Evolutionary conservation across 73 alveolate genomes (phyloP), one percentile per base, ranked within the genome.

Genomic region (Durusdinium trenchii): DNA sequence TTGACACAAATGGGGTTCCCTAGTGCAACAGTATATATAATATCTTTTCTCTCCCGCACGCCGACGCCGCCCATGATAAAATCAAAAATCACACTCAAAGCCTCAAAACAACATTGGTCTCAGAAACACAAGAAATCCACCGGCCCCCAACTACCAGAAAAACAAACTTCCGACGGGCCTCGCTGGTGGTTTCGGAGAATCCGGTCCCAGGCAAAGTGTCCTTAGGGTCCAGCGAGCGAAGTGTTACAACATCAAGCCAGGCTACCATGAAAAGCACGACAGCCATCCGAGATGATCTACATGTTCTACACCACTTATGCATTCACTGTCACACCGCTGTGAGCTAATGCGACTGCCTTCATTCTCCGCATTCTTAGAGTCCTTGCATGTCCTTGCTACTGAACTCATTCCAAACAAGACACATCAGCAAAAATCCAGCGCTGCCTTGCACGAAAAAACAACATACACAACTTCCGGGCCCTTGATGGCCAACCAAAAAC

Each of bases 351-450:
- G 73, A 1, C 30, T 60, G 30, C 4, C 4, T 23, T n/a, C n/a
- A 60, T 60, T 60, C 18, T 2, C 73, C 73, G 30, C n/a, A n/a
- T n/a, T n/a, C n/a, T n/a, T n/a, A n/a, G n/a, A n/a, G n/a, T n/a
- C n/a, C n/a, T n/a, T n/a, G n/a, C n/a, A 73, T 18, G 52, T 36
- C 51, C 51, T 14, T 32, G 36, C 6, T n/a, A 6, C 1, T 6
- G 32, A 73, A 36, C 48, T n/a, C 84, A 14, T 73, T 73, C 84
- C 35, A 73, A n/a, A 3, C 87, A 47, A 81, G 91, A 9, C 0
- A 18, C 91, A 81, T 43, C 71, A 81, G 91, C 91, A 81, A 81
- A 10, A 81, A 81, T 12, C 91, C 91, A 3, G 91, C 91, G 35
- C 71, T 48, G 57, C 91, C 91, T 81, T 64, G 36, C n/a, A 26